Evolutionary conservation across 1,139 yeast genomes (phyloP).

Genomic region (Zhuliangozyma blackwelliae): DNA sequence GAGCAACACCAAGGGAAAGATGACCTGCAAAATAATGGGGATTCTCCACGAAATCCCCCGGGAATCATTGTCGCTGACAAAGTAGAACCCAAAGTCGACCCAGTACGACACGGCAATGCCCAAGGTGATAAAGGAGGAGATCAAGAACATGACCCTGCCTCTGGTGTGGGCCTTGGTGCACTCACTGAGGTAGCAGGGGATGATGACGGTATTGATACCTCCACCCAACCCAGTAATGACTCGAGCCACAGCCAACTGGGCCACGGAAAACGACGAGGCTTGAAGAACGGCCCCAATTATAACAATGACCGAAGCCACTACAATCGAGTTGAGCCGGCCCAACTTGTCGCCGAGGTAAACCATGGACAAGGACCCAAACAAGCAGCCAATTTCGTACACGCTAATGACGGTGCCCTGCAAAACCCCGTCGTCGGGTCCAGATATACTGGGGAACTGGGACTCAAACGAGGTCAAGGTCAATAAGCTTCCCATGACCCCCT

Average conservation of each 20-base stretch:
- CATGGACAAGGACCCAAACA: conserved; percentile 30
- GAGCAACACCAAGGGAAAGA: conserved; percentile 30
- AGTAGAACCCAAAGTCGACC: conserved; percentile 44
- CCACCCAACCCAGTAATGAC: conserved; percentile 43
- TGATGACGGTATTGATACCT: conserved; percentile 33
- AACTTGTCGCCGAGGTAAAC: conserved; percentile 31
- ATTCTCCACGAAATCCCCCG: conserved; percentile 36
- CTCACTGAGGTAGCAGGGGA: conserved; percentile 39
- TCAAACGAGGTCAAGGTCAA: conserved; percentile 36
- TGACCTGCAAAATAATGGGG: conserved; percentile 44
- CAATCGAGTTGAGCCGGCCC: conserved; percentile 31
- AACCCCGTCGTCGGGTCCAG: conserved; percentile 20
- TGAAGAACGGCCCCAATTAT: conserved; percentile 35
- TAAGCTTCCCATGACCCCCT: conserved; percentile 47
- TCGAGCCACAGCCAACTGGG: conserved; percentile 37
- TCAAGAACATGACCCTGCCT: conserved; percentile 32
- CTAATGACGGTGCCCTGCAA: conserved; percentile 34
- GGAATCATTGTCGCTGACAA: conserved; percentile 17
- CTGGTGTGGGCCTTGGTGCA: conserved; percentile 31
- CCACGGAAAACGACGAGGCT: conserved; percentile 27
- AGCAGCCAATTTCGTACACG: conserved; percentile 36
- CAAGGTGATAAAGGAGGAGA: conserved; percentile 34
- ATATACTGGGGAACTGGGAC: conserved; percentile 34
- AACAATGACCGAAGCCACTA: conserved; percentile 29
- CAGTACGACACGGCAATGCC: conserved; percentile 42